A percentile compares a stretch with the other conserved stretches of the same genome.
phyloP scores from a whole-genome alignment of 805 yeast genomes.

The Hanseniaspora singularis region DNA sequence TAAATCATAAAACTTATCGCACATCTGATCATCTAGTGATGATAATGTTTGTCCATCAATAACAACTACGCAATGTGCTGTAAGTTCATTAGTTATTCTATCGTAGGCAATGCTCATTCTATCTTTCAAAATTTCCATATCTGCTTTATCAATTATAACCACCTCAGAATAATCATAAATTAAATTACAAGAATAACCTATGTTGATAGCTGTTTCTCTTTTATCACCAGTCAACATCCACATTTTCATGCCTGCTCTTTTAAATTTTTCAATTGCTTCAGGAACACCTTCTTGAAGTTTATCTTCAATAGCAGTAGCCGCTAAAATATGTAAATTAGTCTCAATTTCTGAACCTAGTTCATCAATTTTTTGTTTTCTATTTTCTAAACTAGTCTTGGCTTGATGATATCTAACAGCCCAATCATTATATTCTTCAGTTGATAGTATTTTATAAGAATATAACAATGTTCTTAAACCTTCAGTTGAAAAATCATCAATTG shows the following conservation, averaged over 20 bases:
- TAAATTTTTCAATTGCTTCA: slow-evolving; percentile 79
- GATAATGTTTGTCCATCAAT: slow-evolving; percentile 85
- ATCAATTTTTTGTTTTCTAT: slow-evolving; percentile 58
- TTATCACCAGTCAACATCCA: slow-evolving; percentile 99
- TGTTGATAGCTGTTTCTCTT: slow-evolving; percentile 93
- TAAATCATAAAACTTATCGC: slow-evolving; percentile 69
- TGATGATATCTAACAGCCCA: slow-evolving; percentile 61
- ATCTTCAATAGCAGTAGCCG: slow-evolving; percentile 96
- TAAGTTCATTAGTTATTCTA: slow-evolving; percentile 57
- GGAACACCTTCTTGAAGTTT: slow-evolving; percentile 95
- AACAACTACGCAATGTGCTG: slow-evolving; percentile 91
- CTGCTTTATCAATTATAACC: slow-evolving; percentile 46
- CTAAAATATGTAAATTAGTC: slow-evolving; percentile 52
- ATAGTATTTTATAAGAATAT: slow-evolving; percentile 68
- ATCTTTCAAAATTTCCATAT: slow-evolving; percentile 47
- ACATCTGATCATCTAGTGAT: slow-evolving; percentile 43
- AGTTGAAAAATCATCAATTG: slow-evolving; percentile 85
- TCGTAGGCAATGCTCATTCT: slow-evolving; percentile 63
- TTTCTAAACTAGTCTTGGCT: slow-evolving; percentile 64
- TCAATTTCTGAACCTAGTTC: slow-evolving; percentile 65
- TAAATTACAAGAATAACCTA: slow-evolving; percentile 86
- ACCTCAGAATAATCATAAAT: slow-evolving; percentile 89
- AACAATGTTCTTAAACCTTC: slow-evolving; percentile 87
- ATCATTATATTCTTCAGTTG: slow-evolving; percentile 40
- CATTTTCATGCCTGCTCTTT: slow-evolving; percentile 84